Conservation (phyloP, 108 stramenopile species). For the Nitzschia inconspicua region DNA sequence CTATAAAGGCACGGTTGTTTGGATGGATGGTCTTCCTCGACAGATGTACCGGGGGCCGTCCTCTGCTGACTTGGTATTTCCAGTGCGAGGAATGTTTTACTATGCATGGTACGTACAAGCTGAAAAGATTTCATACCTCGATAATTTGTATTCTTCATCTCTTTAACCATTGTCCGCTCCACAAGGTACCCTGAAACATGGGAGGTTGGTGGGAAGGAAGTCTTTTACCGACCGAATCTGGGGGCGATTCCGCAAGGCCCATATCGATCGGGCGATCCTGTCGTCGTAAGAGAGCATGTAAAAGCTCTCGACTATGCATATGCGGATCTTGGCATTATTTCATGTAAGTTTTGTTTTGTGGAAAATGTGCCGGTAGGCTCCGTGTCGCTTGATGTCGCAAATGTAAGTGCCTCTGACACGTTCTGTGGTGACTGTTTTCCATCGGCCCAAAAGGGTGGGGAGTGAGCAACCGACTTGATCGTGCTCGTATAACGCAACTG, state of each 20-base stretch:
- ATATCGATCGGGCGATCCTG: slow-evolving; percentile 11
- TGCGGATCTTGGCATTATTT: slow-evolving; percentile 19
- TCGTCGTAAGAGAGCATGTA: slow-evolving; percentile 10
- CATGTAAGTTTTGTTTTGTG: slow-evolving; percentile 20
- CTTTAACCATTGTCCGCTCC: not conserved
- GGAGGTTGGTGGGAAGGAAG: slow-evolving; percentile 2
- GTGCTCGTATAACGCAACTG: slow-evolving; percentile 18
- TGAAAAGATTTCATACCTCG: too few species aligned
- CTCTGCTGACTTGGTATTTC: slow-evolving; percentile 6
- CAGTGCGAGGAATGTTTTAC: slow-evolving; percentile 26
- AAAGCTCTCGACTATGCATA: slow-evolving; percentile 14
- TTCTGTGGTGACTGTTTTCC: too few species aligned
- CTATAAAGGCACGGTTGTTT: not conserved
- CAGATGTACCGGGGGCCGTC: slow-evolving; percentile 20
- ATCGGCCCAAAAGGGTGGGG: slow-evolving; percentile 31
- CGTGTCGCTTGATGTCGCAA: too few species aligned
- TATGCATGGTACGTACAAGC: too few species aligned
- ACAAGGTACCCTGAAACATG: slow-evolving; percentile 28
- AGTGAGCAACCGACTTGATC: slow-evolving; percentile 9
- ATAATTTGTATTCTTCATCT: too few species aligned
- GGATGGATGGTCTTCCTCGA: slow-evolving; percentile 25
- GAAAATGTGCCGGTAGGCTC: too few species aligned
- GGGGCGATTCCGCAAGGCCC: not conserved
- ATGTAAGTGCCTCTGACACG: too few species aligned
- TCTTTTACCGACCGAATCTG: slow-evolving; percentile 9